A percentile compares a stretch with the other conserved stretches of the same genome.
These are phyloP conservation scores for Choiromyces venosus DNA, from an alignment of 495 filamentous ascomycete genomes.

Conservation along the genomic window DNA sequence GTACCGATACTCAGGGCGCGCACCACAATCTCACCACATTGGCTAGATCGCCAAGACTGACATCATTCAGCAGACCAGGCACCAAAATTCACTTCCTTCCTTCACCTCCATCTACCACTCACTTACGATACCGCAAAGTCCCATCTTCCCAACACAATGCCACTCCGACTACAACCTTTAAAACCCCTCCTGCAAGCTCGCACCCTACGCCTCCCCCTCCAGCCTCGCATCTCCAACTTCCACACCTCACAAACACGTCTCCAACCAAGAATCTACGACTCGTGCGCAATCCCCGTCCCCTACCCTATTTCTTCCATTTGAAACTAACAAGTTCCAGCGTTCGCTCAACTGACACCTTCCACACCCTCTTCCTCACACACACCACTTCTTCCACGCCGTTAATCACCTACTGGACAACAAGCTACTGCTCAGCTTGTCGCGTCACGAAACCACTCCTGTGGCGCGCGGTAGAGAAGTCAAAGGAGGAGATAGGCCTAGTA, in stretches of 20 bases:
- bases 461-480: conserved; percentile 52
- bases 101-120: not conserved
- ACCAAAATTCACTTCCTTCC: not conserved
- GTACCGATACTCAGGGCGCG: no score
- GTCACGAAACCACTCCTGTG: conserved; percentile 52
- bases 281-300: conserved; percentile 6
- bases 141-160: not conserved
- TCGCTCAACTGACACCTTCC: conserved; percentile 56
- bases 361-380: conserved; percentile 56
- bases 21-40: no score
- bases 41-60: conserved; percentile 14
- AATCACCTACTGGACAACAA: conserved; percentile 65
- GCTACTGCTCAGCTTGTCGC: conserved; percentile 58
- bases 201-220: not conserved
- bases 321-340: conserved; percentile 44
- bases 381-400: conserved; percentile 56
- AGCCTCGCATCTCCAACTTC: not conserved
- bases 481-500: conserved; percentile 56
- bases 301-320: not conserved
- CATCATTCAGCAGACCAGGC: not conserved
- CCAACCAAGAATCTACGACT: conserved; percentile 15
- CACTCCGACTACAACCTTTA: not conserved
- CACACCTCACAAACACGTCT: not conserved
- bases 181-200: not conserved
- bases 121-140: not conserved